Evolutionary conservation across 192 early-diverging fungal genomes (phyloP), one percentile per base, ranked within the genome.

Genomic region (Linnemannia zychae): DNA sequence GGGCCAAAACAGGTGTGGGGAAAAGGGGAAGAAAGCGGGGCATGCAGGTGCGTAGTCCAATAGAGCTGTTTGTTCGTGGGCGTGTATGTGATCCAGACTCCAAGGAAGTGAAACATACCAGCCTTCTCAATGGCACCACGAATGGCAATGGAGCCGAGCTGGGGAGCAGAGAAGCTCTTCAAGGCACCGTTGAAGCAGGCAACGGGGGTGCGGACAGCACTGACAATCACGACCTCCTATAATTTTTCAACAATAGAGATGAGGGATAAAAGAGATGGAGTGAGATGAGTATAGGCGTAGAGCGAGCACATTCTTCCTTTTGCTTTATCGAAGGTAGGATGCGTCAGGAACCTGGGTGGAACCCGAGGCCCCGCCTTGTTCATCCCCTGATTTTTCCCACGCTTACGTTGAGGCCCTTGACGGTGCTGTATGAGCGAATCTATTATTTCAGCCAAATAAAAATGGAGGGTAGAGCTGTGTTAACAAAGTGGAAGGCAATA

Each of bases 101-200:
- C 15, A 78, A 52, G 52, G 44, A 7, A 20, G 31, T 40, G 52
- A 50, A 68, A 79, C 87, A 80, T 88, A 92, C 96, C 95, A 40
- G 97, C 94, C 76, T 92, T 92, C 71, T 95, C 94, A 50, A 99
- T 91, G 40, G 97, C 97, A 50, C 93, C 94, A 71, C 93, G 92
- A 78, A 96, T 96, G 60, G 97, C 97, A 67, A 93, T 87, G 50
- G 95, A 89, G 48, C 98, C 98, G 53, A 99, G 94, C 75, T 97
- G 93, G 15, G 96, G 86, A 38, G 98, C 97, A 49, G 91, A 91
- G 69, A 98, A 87, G 77, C 93, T 94, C 74, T 96, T 92, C 53
- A 99, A 92, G 24, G 95, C 90, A 71, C 98, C 98, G 76, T 93
- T 91, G 92, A 99, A 99, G 76, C 93, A 90, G 22, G 96, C 98